Percentiles rank a stretch among this genome's conserved stretches.
phyloP scores from a whole-genome alignment of 371 early-diverging fungal genomes.

The Racocetra persica region DNA sequence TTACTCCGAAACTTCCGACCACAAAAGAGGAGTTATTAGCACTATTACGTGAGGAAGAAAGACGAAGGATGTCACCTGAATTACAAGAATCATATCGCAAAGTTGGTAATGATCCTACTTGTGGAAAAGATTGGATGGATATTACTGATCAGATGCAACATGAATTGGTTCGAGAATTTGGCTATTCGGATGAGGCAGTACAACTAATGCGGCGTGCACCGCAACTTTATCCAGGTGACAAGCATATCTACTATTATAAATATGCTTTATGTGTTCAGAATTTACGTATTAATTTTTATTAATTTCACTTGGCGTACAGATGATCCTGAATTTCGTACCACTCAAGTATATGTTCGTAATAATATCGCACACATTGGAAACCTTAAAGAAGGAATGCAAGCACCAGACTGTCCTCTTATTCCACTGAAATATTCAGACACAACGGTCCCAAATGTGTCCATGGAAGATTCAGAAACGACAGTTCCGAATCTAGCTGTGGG shows the following conservation, averaged over 20 bases:
- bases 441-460: neutral
- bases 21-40: slow-evolving; percentile 31
- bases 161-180: slow-evolving; percentile 41
- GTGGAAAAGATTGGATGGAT: slow-evolving; percentile 42
- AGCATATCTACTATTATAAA: neutral
- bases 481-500: neutral
- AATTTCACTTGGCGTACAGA: slow-evolving; percentile 3
- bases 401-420: slow-evolving; percentile 36
- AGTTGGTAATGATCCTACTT: slow-evolving; percentile 36
- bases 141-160: slow-evolving; percentile 39
- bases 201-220: slow-evolving; percentile 41
- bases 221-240: slow-evolving; percentile 34
- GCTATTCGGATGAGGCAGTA: slow-evolving; percentile 39
- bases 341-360: slow-evolving; percentile 40
- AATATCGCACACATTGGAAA: slow-evolving; percentile 33
- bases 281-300: neutral
- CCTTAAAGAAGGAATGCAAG: slow-evolving; percentile 38
- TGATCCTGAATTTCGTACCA: slow-evolving; percentile 35
- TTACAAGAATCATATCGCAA: slow-evolving; percentile 38
- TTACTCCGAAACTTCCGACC: slow-evolving; percentile 29
- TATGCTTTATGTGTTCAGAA: neutral
- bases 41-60: slow-evolving; percentile 35
- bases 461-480: neutral
- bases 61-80: slow-evolving; percentile 33
- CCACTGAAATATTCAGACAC: neutral